Base-by-base conservation (phyloP, 108 stramenopile genomes). In the Ochromonas danica region DNA sequence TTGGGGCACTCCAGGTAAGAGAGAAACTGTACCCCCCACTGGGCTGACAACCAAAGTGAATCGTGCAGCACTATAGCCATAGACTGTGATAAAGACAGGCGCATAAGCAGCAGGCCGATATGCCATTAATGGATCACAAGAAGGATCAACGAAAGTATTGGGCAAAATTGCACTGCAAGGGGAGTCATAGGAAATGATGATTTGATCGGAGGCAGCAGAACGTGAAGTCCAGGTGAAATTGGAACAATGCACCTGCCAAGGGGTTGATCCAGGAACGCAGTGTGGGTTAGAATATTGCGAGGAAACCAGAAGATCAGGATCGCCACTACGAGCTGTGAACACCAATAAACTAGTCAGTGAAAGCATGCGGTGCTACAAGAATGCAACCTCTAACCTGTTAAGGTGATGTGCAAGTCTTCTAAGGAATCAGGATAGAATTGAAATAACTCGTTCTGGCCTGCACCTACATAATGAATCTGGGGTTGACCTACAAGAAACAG, bases 201-300 rank as follows among this genome's bases (percentile, higher is more conserved):
- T 60, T 42, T 75, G 72, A 41, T 75, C 72, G 40, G 72, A 35
- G 45, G 72, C 3, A 60, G 6, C 6, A 27, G 22, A 14, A 25
- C 17, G 28, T 10, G 45, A 57, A 75, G 14, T 42, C 72, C 72
- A 75, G 3, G 72, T 75, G 51, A 41, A 75, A 42, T 75, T 75
- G 10, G 43, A 33, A 75, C 72, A 75, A 6, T 38, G 3, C 40
- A 75, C 40, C 27, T 75, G 31, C 36, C 40, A 14, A 51, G 6
- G 6, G 22, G 45, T 14, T 51, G 45, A 22, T 14, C 22, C 45
- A 51, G 22, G 14, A 51, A 14, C 45, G 22, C 45, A 51, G 45
- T 51, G 45, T 14, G 45, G 45, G 22, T 51, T 51, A 22, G 45
- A 51, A 36, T 67, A 35, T 3, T 10, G 14, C 31, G 63, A 67